phyloP scores from a whole-genome alignment of 2,329 filamentous ascomycete genomes.

The Aspergillus jensenii region DNA sequence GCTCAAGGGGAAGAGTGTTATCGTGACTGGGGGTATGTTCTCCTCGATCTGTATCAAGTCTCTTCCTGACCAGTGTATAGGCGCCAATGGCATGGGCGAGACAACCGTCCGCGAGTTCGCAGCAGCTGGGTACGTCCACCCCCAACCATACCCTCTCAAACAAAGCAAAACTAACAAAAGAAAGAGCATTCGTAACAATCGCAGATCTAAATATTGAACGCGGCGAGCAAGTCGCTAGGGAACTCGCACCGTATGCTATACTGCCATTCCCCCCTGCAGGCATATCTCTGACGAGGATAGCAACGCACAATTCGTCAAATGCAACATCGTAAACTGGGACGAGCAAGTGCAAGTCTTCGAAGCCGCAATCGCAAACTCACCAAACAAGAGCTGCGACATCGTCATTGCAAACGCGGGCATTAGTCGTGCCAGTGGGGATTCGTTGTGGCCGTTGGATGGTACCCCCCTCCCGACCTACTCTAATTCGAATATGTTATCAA shows the following conservation, averaged over 20 bases:
- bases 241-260: conserved; percentile 29
- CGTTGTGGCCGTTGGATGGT: conserved; percentile 42
- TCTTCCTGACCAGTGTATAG: background rate
- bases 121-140: conserved; percentile 4
- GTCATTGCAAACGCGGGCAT: conserved; percentile 53
- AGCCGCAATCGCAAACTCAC: conserved; percentile 37
- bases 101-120: conserved; percentile 24
- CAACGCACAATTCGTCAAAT: conserved; percentile 37
- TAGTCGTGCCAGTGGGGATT: conserved; percentile 32
- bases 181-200: conserved; percentile 21
- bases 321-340: conserved; percentile 47
- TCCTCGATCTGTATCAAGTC: background rate
- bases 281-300: background rate
- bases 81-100: conserved; percentile 29
- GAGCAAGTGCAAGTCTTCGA: conserved; percentile 46
- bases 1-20: conserved; percentile 46
- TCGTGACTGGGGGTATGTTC: conserved; percentile 45
- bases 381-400: conserved; percentile 43
- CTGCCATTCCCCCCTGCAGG: too few relatives aligned
- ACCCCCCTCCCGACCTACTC: background rate
- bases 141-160: too few relatives aligned
- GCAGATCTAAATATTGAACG: conserved; percentile 36
- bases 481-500: too few relatives aligned
- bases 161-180: background rate
- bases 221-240: conserved; percentile 32